Evolutionary conservation across 2,329 filamentous ascomycete species (phyloP).

Genomic region (Fusarium incarnatum): DNA sequence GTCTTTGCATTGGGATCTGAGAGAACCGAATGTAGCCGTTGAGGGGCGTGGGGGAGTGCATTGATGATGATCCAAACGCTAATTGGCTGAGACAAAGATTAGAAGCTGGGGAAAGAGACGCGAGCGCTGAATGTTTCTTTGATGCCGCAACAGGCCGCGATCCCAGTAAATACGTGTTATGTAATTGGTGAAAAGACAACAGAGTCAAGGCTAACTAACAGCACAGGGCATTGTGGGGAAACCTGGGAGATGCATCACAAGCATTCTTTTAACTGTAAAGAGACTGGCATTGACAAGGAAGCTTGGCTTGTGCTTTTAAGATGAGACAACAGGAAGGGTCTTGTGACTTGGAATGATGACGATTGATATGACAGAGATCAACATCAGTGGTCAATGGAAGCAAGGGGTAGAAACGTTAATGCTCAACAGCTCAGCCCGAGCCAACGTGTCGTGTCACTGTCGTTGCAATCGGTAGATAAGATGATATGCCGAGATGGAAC

Average conservation of each 20-base stretch:
- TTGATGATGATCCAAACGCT: background rate
- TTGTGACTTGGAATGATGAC: constrained; percentile 30
- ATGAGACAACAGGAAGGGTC: constrained; percentile 6
- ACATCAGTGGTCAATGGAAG: background rate
- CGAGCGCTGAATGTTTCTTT: background rate
- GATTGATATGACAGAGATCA: background rate
- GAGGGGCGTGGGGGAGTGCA: constrained; percentile 14
- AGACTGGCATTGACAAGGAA: constrained; percentile 5
- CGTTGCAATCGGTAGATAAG: constrained; percentile 26
- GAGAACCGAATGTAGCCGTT: constrained; percentile 46
- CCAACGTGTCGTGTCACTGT: background rate
- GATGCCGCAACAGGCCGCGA: constrained; percentile 43
- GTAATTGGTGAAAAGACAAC: constrained; percentile 29
- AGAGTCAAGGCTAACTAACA: background rate
- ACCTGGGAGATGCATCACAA: constrained; percentile 31
- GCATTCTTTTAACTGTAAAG: constrained; percentile 27
- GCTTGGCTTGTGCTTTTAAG: constrained; percentile 18
- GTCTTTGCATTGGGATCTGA: background rate
- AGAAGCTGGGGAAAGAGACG: constrained; percentile 27
- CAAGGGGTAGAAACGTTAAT: background rate
- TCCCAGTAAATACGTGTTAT: constrained; percentile 34
- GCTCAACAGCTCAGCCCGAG: background rate
- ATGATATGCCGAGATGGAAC: constrained; percentile 38
- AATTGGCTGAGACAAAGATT: constrained; percentile 31
- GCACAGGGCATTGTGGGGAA: constrained; percentile 37